Conservation (phyloP, 140 eudicot species). For the Erigeron philadelphicus region DNA sequence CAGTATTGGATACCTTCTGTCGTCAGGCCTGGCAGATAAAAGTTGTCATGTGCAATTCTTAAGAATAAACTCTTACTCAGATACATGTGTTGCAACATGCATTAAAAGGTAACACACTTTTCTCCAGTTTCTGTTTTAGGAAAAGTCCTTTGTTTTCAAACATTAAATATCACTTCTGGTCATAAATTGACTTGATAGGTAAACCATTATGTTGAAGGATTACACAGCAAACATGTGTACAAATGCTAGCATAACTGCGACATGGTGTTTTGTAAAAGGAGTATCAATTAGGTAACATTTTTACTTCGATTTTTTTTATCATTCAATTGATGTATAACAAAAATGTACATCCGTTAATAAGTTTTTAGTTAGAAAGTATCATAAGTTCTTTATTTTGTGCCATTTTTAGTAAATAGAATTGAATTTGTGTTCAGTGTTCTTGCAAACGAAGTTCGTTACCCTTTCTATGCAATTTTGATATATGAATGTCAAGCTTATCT, state of each 20-base stretch:
- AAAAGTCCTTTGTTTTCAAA: background rate
- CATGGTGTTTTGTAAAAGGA: no score
- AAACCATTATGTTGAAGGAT: background rate
- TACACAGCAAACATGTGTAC: background rate
- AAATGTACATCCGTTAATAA: no score
- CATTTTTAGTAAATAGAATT: no score
- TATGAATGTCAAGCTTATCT: background rate
- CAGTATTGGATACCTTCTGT: conserved; percentile 87
- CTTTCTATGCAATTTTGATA: background rate
- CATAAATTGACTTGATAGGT: no score
- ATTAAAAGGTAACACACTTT: background rate
- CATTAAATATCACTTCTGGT: background rate
- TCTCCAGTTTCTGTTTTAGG: background rate
- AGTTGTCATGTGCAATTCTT: conserved; percentile 12
- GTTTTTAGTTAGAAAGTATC: no score
- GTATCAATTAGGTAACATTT: no score
- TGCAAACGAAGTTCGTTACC: background rate
- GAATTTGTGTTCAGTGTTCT: background rate
- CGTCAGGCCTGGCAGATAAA: conserved; percentile 49
- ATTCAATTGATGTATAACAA: no score
- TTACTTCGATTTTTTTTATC: no score
- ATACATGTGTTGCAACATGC: background rate
- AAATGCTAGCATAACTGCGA: no score
- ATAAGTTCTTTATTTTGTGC: no score
- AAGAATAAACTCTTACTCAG: conserved; percentile 1